Evolutionary conservation across 2,329 filamentous ascomycete genomes (phyloP), one percentile per base, ranked within the genome.

Genomic region (Pseudohalonectria lignicola): DNA sequence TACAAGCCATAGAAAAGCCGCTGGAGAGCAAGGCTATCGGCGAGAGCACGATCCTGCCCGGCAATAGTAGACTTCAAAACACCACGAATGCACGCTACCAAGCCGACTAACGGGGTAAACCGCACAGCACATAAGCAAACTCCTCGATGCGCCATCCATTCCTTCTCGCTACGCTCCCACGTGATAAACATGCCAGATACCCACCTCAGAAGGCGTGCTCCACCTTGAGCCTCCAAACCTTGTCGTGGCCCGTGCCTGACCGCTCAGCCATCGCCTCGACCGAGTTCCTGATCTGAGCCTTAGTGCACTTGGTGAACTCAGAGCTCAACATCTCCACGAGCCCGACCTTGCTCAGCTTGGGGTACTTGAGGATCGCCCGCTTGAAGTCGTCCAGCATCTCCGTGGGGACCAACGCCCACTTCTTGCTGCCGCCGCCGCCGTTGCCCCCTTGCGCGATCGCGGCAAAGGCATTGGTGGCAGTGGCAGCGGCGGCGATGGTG

Each of bases 321-420:
- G 82, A 79, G 57, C 86, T 85, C 43, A 93, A 57, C 5, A 82
- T 69, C 55, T 90, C 85, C 8, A 86, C 67, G 47, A 92, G 61
- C 7, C 82, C 85, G 2, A 78, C 59, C 59, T 92, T 92, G 29
- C 76, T 83, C 35, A 86, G 63, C 30, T 56, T 59, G 15, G 53
- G 53, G 45, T 59, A 58, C 32, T 82, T 73, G 44, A 78, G 60
- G n/a, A 93, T 68, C 1, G 75, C 75, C 21, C 68, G 62, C 55
- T 80, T 87, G 57, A 93, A 86, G 10, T 79, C 56, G 1, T 66
- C 63, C 23, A 86, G 55, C 31, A 78, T 63, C 9, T 82, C 75
- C 2, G 63, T 57, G 4, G 76, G 70, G 15, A 87, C 67, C 20
- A 66, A 56, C 11, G 45, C 43, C 4, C 46, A 36, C 39, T 45